Conservation (phyloP, 441 rosid genomes). For the Pelargonium citronellum region DNA sequence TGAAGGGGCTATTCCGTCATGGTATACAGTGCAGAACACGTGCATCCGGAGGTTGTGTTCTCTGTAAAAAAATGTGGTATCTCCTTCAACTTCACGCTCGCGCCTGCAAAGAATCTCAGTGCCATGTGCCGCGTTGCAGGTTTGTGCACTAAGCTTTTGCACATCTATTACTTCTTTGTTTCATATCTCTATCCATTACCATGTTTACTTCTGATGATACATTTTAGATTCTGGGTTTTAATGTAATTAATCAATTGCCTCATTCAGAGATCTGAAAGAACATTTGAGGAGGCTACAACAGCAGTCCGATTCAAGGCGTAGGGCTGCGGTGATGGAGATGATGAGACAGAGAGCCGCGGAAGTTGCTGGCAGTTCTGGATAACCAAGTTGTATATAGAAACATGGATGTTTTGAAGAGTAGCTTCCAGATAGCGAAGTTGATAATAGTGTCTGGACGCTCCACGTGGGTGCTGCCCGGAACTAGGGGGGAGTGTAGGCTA, state of each 20-base stretch:
- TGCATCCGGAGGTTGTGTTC: constrained; percentile 90
- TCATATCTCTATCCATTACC: not conserved
- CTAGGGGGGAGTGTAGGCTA: constrained; percentile 17
- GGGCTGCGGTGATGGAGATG: constrained; percentile 99
- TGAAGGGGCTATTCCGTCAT: constrained; percentile 94
- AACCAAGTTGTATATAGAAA: constrained; percentile 40
- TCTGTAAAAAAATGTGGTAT: constrained; percentile 99
- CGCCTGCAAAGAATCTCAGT: constrained; percentile 93
- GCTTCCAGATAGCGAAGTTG: constrained; percentile 28
- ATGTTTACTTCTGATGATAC: not conserved
- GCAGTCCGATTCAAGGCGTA: constrained; percentile 95
- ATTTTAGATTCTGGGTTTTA: not conserved
- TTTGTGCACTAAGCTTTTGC: constrained; percentile 25
- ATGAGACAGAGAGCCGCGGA: constrained; percentile 99
- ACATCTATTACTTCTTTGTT: not conserved
- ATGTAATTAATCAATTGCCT: too few relatives aligned
- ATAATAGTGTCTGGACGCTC: constrained; percentile 30
- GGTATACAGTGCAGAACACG: constrained; percentile 91
- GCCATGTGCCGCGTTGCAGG: constrained; percentile 99
- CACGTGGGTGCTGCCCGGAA: constrained; percentile 27
- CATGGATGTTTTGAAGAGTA: constrained; percentile 30
- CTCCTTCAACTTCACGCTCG: constrained; percentile 97
- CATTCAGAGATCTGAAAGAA: constrained; percentile 82
- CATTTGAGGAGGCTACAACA: constrained; percentile 93
- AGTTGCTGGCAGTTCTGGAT: constrained; percentile 68